Conservation (phyloP, 1,139 yeast species). For the Suhomyces maxii region DNA sequence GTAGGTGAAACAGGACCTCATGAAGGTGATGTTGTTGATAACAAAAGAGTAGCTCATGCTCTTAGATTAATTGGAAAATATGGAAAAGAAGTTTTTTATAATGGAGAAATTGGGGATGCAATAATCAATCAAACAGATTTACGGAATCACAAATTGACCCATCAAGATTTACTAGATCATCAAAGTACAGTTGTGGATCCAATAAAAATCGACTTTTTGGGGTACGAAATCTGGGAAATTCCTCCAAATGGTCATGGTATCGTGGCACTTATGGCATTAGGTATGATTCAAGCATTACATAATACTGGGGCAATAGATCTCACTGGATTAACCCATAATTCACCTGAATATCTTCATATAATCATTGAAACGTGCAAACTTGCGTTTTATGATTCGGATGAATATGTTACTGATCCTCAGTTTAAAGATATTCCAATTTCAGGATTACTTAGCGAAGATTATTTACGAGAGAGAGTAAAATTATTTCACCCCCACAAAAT, state of each 20-base stretch:
- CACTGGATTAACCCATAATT: conserved; percentile 56
- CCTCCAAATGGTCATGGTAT: conserved; percentile 85
- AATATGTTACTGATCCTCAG: conserved; percentile 63
- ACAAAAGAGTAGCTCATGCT: conserved; percentile 55
- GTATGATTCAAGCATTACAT: conserved; percentile 59
- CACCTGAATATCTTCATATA: conserved; percentile 68
- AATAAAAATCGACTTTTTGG: conserved; percentile 47
- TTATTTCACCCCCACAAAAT: conserved; percentile 43
- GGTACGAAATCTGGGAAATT: conserved; percentile 62
- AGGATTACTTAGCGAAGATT: conserved; percentile 38
- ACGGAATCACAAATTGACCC: conserved; percentile 57
- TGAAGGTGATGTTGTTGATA: conserved; percentile 61
- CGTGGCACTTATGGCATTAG: conserved; percentile 68
- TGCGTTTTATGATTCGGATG: conserved; percentile 77
- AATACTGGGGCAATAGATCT: conserved; percentile 48
- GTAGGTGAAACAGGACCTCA: conserved; percentile 43
- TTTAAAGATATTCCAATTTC: conserved; percentile 41
- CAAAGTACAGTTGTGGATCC: conserved; percentile 64
- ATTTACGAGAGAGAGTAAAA: conserved; percentile 51
- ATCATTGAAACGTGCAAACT: conserved; percentile 70
- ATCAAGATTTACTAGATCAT: conserved; percentile 58
- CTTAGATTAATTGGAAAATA: conserved; percentile 50
- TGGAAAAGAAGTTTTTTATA: conserved; percentile 69
- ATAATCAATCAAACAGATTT: conserved; percentile 55
- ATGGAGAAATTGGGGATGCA: conserved; percentile 65